phyloP scores from a whole-genome alignment of 2,329 filamentous ascomycete species.

The Cladosporium austrohemisphaericum region DNA sequence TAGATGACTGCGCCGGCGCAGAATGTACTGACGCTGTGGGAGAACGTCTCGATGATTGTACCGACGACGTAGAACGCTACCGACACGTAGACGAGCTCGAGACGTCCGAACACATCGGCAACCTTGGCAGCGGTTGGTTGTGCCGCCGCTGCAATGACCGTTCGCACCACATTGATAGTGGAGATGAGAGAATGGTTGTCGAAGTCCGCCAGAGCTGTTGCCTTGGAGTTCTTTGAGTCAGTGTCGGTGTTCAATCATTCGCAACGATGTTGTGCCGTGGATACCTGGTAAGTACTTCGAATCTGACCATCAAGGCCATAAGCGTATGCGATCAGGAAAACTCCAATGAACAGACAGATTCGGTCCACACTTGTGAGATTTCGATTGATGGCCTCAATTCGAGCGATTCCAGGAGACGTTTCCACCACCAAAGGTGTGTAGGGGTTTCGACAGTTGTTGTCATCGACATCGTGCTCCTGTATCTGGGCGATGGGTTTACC shows the following conservation, averaged over 20 bases:
- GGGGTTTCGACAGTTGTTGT: too few species aligned
- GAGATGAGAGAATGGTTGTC: conserved; percentile 53
- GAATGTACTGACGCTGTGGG: conserved; percentile 50
- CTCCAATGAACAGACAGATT: conserved; percentile 55
- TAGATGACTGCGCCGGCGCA: conserved; percentile 58
- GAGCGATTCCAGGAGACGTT: conserved; percentile 53
- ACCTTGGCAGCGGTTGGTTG: conserved; percentile 56
- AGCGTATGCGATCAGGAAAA: conserved; percentile 62
- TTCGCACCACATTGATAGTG: conserved; percentile 56
- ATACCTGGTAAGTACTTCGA: conserved; percentile 50
- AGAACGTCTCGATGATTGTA: conserved; percentile 54
- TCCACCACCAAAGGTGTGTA: too few species aligned
- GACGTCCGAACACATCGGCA: conserved; percentile 56
- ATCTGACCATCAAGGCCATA: conserved; percentile 60
- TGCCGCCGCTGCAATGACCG: conserved; percentile 58
- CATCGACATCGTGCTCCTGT: too few species aligned
- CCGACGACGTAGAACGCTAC: conserved; percentile 55
- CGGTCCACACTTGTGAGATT: conserved; percentile 53
- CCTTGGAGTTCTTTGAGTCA: conserved; percentile 29
- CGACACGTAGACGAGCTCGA: conserved; percentile 55
- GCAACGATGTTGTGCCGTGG: neutral
- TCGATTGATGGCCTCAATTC: conserved; percentile 55
- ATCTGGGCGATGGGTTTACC: too few species aligned
- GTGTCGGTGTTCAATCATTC: neutral
- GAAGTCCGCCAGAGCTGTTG: conserved; percentile 53